Base-by-base conservation (phyloP, 768 basidiomycete species). In the Saitozyma podzolica region DNA sequence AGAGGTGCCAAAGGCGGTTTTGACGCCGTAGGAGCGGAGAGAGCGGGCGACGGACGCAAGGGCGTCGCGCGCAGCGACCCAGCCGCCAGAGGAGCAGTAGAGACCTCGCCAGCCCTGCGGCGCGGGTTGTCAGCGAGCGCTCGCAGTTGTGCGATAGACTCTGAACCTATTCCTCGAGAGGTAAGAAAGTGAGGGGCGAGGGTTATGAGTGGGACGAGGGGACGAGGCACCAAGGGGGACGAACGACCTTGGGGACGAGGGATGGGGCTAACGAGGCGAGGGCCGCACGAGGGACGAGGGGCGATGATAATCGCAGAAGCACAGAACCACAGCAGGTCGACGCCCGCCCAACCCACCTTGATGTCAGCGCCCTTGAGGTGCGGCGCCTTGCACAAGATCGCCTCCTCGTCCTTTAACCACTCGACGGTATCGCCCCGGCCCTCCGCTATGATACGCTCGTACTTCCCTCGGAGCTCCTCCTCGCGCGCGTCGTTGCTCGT, bases 11-110 rank as follows among this genome's bases (percentile, higher is more conserved):
- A 70, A 75, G 6, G 61, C 54, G 39, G 50, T 60, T 48, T 72
- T 69, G 39, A 78, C 75, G 2, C 78, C 75, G 6, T 66, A 60
- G 13, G 60, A 45, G 48, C 49, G 39, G 29, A 75, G 61, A 40
- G 74, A 72, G 19, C 48, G 50, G 1, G 74, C 77, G 5, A 77
- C 66, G 0, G 74, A 60, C 14, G 66, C 65, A 50, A 80, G 62
- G 16, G 78, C 75, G 39, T 80, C 67, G 6, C 58, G 63, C 9
- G 78, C 78, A 9, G 69, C 78, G 0, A 74, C 66, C 78, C 78
- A 80, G 20, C 78, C 78, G 0, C 67, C 75, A 20, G 72, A 54
- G 6, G 51, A 19, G 48, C 55, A 56, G 50, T 53, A 80, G 4
- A 76, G 45, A 1, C 65, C 78, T 61, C 69, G 61, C 78, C 78